Base-by-base conservation (phyloP, 495 filamentous ascomycete species). In the Podospora australis region DNA sequence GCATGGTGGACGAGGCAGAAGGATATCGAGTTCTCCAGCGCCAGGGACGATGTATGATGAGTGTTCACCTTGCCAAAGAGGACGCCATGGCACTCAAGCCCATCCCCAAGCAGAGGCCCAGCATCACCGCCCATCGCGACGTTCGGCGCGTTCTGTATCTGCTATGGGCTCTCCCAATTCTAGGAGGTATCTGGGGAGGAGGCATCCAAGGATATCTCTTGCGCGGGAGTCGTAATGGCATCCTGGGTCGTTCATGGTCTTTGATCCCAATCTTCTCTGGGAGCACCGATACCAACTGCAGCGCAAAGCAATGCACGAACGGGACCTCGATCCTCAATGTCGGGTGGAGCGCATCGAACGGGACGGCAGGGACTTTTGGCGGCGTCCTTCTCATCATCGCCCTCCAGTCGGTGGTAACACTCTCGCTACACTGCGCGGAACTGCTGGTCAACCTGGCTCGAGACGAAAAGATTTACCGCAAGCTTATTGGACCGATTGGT, bases 391-490 rank as follows among this genome's bases (percentile, higher is more conserved):
- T 67, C n/a, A 57, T 67, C 46, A 59, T 57, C 10, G 53, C 40
- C 30, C 48, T 67, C 39, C 67, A 69, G 48, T 58, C 59, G 6
- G 39, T 57, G 16, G 58, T 68, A 17, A 72, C 73, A 0, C 50
- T 75, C 10, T 61, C 56, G 1, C 62, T 75, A 7, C 73, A 75
- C 53, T 70, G 66, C 42, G 52, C 66, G 13, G 72, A 77, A 50
- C 66, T 70, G 9, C 49, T 73, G 6, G 68, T 73, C 48, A 74
- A 72, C 50, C 44, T 70, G 6, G 71, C 65, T 2, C 58, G 74
- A 16, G 74, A 75, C 48, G 71, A 77, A 53, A 39, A 45, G 3
- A 55, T 65, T 4, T 72, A 66, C 53, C 65, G 69, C 14, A 49
- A 55, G 32, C 53, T 61, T 1, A 63, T 56, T 25, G 55, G 49